phyloP scores from a whole-genome alignment of 495 filamentous ascomycete species.

The Lasiosphaeris hirsuta region DNA sequence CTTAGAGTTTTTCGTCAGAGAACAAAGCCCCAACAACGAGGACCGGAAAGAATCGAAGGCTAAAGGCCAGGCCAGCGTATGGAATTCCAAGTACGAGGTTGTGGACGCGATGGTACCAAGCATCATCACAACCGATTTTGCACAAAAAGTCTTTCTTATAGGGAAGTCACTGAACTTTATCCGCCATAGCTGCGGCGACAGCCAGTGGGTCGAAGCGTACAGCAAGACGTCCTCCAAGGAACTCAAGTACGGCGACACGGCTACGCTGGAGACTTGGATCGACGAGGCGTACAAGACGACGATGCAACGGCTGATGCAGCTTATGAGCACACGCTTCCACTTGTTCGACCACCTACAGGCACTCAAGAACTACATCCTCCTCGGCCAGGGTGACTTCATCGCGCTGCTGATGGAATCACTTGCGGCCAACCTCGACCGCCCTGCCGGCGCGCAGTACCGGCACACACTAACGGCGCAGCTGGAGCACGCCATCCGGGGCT shows the following conservation, averaged over 20 bases:
- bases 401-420: constrained; percentile 96
- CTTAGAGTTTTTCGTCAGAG: constrained; percentile 90
- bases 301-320: constrained; percentile 88
- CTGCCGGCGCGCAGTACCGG: constrained; percentile 90
- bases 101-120: constrained; percentile 82
- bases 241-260: constrained; percentile 89
- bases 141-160: constrained; percentile 92
- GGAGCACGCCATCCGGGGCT: constrained; percentile 94
- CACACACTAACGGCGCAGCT: constrained; percentile 95
- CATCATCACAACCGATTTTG: constrained; percentile 88
- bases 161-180: constrained; percentile 99
- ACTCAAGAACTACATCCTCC: constrained; percentile 88
- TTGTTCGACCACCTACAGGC: constrained; percentile 89
- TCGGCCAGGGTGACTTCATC: constrained; percentile 97
- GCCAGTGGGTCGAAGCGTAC: constrained; percentile 92
- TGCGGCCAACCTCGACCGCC: constrained; percentile 85
- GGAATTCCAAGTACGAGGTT: constrained; percentile 96
- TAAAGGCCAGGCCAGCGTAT: constrained; percentile 81
- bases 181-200: constrained; percentile 87
- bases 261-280: constrained; percentile 84
- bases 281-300: constrained; percentile 97
- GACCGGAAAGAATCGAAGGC: constrained; percentile 51
- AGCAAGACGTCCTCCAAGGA: constrained; percentile 93
- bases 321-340: constrained; percentile 92
- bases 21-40: constrained; percentile 51